Evolutionary conservation across 192 early-diverging fungal species (phyloP), one percentile per base, ranked within the genome.

Genomic region (Umbelopsis sp.): DNA sequence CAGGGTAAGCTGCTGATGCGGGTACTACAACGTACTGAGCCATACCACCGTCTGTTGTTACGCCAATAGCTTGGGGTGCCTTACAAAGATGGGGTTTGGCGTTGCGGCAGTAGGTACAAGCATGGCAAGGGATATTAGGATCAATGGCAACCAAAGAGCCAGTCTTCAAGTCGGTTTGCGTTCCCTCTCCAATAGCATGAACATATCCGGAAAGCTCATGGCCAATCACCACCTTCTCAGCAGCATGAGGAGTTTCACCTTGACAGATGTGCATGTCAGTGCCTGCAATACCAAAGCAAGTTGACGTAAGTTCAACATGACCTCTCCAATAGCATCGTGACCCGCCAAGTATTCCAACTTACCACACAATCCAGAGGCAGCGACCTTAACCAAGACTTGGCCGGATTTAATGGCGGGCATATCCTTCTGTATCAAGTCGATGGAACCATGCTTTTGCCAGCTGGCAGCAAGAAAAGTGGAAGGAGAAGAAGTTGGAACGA

Each of bases 231-330:
- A 81, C 79, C 9, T 81, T 74, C 13, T 65, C 35, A 41, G 41
- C 58, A 30, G 84, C 84, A 21, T 83, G 79, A 23, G 84, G 84
- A n/a, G 82, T 83, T 65, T 85, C 84, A 44, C 82, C 84, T 30
- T 79, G 75, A 64, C 84, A 83, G 66, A 85, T 85, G 61, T 85
- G 84, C 50, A 83, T 68, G 71, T 85, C 84, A 10, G 84, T 85
- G 30, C 55, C 55, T 61, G n/a, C 11, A 61, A 35, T 18, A 30
- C 27, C 27, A 41, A 41, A 41, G 37, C 15, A 10, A 7, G n/a
- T 49, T n/a, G 30, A 18, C 21, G 11, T 46, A 27, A 49, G 30
- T 25, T 4, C 3, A 15, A 65, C 15, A 45, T 20, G 20, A 1
- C 21, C 16, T 13, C 0, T 47, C 27, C 27, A 30, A 30, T 2